Evolutionary conservation across 2,329 filamentous ascomycete genomes (phyloP).

Genomic region (Cladosporium austrohemisphaericum): DNA sequence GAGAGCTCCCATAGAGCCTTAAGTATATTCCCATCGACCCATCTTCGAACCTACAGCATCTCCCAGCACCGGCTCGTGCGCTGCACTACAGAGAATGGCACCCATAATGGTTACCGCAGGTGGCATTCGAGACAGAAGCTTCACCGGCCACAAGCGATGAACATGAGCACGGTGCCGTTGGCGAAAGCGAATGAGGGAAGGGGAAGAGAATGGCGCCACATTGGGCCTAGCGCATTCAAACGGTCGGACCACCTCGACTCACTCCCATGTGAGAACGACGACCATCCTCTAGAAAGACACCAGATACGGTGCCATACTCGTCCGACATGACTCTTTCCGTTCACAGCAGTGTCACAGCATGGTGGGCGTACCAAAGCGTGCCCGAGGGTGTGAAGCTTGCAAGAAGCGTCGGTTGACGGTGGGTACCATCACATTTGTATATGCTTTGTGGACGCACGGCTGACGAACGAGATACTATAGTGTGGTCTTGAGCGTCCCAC

Average conservation of each 20-base stretch:
- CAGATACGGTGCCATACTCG: background rate
- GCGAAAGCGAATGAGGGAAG: background rate
- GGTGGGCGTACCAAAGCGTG: conserved; percentile 10
- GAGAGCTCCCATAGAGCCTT: too few relatives aligned
- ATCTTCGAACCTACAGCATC: too few relatives aligned
- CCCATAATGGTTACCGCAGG: too few relatives aligned
- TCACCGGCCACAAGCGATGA: too few relatives aligned
- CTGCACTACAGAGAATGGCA: too few relatives aligned
- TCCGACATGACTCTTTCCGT: background rate
- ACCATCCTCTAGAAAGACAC: background rate
- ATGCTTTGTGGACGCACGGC: background rate
- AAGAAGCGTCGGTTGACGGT: conserved; percentile 6
- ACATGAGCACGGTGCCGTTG: too few relatives aligned
- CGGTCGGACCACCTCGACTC: background rate
- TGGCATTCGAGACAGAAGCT: too few relatives aligned
- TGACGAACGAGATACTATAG: background rate
- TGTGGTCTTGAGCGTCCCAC: background rate
- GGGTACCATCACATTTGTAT: background rate
- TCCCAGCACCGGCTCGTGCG: too few relatives aligned
- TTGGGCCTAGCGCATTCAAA: background rate
- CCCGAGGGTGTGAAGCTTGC: conserved; percentile 1
- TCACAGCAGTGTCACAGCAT: background rate
- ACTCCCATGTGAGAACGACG: background rate
- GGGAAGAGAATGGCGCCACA: conserved; percentile 4
- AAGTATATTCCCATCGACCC: too few relatives aligned